Conservation (phyloP, 2,329 filamentous ascomycete genomes). For the Aureobasidium namibiae region DNA sequence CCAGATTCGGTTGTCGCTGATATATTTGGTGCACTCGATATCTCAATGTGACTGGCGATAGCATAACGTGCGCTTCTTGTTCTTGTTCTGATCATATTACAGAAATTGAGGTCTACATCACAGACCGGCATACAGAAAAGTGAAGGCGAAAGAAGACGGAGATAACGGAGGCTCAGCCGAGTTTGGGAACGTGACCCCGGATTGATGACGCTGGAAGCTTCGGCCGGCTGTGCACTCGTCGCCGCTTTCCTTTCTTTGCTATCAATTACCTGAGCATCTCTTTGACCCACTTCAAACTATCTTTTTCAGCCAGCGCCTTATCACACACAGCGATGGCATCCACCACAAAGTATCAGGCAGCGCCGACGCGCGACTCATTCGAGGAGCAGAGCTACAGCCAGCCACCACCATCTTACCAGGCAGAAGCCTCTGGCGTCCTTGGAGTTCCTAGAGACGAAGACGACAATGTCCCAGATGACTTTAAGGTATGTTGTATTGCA, state of each 20-base stretch:
- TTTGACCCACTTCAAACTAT: not conserved
- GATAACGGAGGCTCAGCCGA: not conserved
- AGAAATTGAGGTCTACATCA: too few species aligned
- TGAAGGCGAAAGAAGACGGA: not conserved
- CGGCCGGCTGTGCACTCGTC: constrained; percentile 1
- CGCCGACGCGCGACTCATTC: constrained; percentile 79
- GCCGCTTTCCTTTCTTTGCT: not conserved
- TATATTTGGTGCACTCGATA: too few species aligned
- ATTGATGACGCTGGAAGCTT: constrained; percentile 8
- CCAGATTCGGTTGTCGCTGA: too few species aligned
- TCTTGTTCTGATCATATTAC: too few species aligned
- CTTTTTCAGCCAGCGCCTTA: not conserved
- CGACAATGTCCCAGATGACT: constrained; percentile 92
- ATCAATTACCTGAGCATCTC: not conserved
- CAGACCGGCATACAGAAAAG: too few species aligned
- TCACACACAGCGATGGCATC: constrained; percentile 50
- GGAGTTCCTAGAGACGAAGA: constrained; percentile 63
- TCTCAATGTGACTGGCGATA: too few species aligned
- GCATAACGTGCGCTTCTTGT: too few species aligned
- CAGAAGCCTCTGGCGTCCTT: constrained; percentile 48
- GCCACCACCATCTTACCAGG: constrained; percentile 75
- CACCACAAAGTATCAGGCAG: constrained; percentile 73
- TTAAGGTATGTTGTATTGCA: constrained; percentile 56
- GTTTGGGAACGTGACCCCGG: constrained; percentile 1
- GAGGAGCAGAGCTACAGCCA: constrained; percentile 62